Conservation (phyloP, 2,329 filamentous ascomycete genomes). For the Neocucurbitaria cava region DNA sequence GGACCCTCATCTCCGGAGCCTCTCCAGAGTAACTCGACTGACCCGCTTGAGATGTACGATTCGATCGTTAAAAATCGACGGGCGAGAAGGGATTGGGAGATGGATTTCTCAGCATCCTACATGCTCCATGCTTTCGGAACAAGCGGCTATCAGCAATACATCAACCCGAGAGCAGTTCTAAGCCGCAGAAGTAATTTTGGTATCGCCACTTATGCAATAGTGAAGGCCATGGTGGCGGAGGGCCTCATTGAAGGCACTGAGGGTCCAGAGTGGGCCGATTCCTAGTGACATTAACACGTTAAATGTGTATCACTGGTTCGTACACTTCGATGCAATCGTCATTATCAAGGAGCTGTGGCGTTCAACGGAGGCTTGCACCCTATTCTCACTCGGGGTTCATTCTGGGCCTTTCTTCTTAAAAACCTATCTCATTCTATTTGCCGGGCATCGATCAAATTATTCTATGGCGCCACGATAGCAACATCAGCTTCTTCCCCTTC, state of each 20-base stretch:
- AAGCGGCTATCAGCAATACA: constrained; percentile 2
- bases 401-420: not conserved
- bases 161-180: constrained; percentile 21
- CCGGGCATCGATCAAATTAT: not conserved
- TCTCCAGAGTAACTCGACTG: not conserved
- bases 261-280: constrained; percentile 2
- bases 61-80: constrained; percentile 10
- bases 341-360: not conserved
- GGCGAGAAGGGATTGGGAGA: constrained; percentile 18
- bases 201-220: constrained; percentile 19
- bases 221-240: constrained; percentile 22
- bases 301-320: not conserved
- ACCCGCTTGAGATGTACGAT: constrained; percentile 18
- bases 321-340: not conserved
- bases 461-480: not conserved
- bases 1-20: constrained; percentile 9
- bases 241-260: constrained; percentile 15
- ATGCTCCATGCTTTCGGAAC: constrained; percentile 25
- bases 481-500: not conserved
- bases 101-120: constrained; percentile 23
- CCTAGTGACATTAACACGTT: not conserved
- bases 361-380: not conserved
- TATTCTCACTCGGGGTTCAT: not conserved
- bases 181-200: constrained; percentile 24
- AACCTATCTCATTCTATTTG: not conserved